Conservation (phyloP, 1,284 basidiomycete genomes). For the Trichosporon sp. region DNA sequence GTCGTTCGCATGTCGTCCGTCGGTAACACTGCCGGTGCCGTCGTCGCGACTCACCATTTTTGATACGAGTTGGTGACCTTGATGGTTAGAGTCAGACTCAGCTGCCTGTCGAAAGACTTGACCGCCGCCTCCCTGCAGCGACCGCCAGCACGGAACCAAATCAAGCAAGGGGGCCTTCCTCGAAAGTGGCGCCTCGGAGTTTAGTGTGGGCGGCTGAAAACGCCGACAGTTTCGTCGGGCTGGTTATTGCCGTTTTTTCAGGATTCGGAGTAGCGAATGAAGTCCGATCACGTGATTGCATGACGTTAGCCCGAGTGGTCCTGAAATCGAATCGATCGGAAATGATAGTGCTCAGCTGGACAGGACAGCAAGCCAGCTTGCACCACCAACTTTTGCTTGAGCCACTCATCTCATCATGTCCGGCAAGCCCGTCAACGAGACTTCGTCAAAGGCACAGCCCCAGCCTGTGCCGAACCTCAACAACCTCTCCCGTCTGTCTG, state of each 20-base stretch:
- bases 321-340: constrained; percentile 20
- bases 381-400: constrained; percentile 4
- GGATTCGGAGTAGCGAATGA: not conserved
- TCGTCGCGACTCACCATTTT: constrained; percentile 48
- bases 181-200: not conserved
- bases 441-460: constrained; percentile 22
- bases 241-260: not conserved
- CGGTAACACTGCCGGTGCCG: constrained; percentile 12
- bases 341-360: not conserved
- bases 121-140: not conserved
- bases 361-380: not conserved
- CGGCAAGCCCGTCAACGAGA: constrained; percentile 15
- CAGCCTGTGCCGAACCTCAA: constrained; percentile 38
- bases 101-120: constrained; percentile 7
- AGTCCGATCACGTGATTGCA: constrained; percentile 5
- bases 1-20: constrained; percentile 1
- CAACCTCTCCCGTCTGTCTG: constrained; percentile 49
- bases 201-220: not conserved
- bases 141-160: not conserved
- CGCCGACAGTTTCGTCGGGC: not conserved
- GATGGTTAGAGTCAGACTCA: constrained; percentile 38
- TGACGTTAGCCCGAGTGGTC: not conserved
- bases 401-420: constrained; percentile 21
- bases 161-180: not conserved
- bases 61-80: constrained; percentile 33